Evolutionary conservation across 1,284 basidiomycete species (phyloP), one percentile per base, ranked within the genome.

Genomic region (Veloboletus limbatus): DNA sequence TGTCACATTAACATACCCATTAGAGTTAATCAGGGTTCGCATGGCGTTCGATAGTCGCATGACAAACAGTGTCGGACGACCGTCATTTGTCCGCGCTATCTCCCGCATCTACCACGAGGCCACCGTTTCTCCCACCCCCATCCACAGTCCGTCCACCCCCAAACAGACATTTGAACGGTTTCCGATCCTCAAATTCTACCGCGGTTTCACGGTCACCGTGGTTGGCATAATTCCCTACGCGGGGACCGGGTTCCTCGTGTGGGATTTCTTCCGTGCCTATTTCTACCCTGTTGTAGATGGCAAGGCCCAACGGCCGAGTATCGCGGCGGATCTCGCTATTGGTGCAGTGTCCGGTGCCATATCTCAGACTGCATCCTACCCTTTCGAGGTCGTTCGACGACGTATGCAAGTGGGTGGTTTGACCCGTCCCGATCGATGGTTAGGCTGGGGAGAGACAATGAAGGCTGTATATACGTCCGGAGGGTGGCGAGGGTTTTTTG

Each of bases 401-500:
- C 76, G 93, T 47, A 97, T 98, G 90, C 97, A 99, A 69, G 92
- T 99, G 4, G 95, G 94, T 10, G 96, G 94, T 2, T 72, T 92
- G 42, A 83, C 83, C 21, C 75, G 76, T 25, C 88, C 88, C 0
- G 85, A 87, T 60, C 73, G 84, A 35, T 90, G 88, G 84, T 66
- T 94, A 30, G 76, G 80, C 8, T 92, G 88, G 81, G 76, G 78
- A 47, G 91, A 96, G 68, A 92, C 91, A 0, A 77, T 85, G 13
- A 65, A 67, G 32, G 69, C 71, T 13, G 82, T 99, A 17, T 97
- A 86, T 76, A 62, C 62, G 8, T 69, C 76, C 8, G 71, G 76
- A 26, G 94, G 95, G 2, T 88, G 81, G 82, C 75, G 83, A 60
- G 95, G 94, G 0, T 99, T 98, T 67, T 99, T 90, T 62, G 85